A percentile compares a stretch with the other conserved stretches of the same genome.
Conservation (phyloP, 1,139 yeast genomes). For the Yamadazyma pseudoaaseri region DNA sequence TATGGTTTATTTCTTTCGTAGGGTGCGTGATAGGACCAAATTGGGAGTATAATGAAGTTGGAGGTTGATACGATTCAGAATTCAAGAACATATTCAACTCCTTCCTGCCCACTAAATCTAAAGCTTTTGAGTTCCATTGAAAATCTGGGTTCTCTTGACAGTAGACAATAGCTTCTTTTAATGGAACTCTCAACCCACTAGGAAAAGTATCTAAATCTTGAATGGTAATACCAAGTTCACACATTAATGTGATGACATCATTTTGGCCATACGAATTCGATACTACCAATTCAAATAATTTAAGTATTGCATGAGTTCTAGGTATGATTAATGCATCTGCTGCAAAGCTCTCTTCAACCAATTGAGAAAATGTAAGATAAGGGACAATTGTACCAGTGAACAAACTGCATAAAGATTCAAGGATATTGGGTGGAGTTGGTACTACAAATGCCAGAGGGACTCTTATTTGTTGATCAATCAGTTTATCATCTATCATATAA, state of each 20-base stretch:
- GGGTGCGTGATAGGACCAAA: conserved; percentile 13
- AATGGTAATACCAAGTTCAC: conserved; percentile 50
- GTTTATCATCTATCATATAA: conserved; percentile 37
- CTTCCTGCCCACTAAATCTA: conserved; percentile 64
- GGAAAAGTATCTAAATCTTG: conserved; percentile 70
- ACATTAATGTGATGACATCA: conserved; percentile 60
- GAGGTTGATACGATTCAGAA: conserved; percentile 17
- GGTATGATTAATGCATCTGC: conserved; percentile 66
- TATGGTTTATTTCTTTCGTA: conserved; percentile 46
- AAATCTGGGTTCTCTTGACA: conserved; percentile 58
- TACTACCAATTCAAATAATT: conserved; percentile 62
- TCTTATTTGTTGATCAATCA: conserved; percentile 23
- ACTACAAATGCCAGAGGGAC: conserved; percentile 46
- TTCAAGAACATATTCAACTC: conserved; percentile 49
- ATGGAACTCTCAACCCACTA: conserved; percentile 64
- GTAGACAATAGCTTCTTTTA: conserved; percentile 56
- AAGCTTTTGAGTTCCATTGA: conserved; percentile 48
- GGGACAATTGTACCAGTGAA: conserved; percentile 46
- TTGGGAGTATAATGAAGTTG: conserved; percentile 17
- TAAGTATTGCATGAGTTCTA: conserved; percentile 55
- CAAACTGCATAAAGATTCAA: conserved; percentile 53
- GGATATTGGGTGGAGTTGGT: conserved; percentile 53
- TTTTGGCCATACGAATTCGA: conserved; percentile 50
- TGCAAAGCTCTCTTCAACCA: conserved; percentile 62
- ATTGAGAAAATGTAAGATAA: conserved; percentile 65